Evolutionary conservation across 2,329 filamentous ascomycete genomes (phyloP).

Genomic region (Arthroderma uncinatum): DNA sequence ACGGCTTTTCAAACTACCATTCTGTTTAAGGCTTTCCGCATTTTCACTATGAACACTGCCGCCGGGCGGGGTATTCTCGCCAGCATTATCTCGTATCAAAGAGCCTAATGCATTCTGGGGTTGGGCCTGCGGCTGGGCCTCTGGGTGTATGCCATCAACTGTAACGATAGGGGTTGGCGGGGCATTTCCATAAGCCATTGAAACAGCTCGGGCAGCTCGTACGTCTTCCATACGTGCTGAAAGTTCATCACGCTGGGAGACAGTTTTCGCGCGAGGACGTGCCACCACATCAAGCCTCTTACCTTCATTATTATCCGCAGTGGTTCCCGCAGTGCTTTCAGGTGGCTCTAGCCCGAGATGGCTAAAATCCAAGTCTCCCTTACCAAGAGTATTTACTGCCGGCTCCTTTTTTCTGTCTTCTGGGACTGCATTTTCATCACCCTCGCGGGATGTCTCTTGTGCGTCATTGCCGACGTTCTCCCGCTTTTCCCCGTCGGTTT

Average conservation of each 20-base stretch:
- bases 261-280: constrained; percentile 28
- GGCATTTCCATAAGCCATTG: constrained; percentile 45
- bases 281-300: constrained; percentile 25
- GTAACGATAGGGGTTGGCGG: constrained; percentile 24
- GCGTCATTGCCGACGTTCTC: constrained; percentile 20
- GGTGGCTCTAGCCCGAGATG: constrained; percentile 61
- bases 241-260: constrained; percentile 39
- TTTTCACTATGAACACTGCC: constrained; percentile 55
- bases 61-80: constrained; percentile 55
- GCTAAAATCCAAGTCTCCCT: constrained; percentile 77
- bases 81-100: constrained; percentile 27
- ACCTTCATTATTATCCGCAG: constrained; percentile 29
- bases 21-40: constrained; percentile 46
- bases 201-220: constrained; percentile 49
- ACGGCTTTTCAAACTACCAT: constrained; percentile 56
- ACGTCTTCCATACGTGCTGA: constrained; percentile 48
- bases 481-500: constrained; percentile 24
- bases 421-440: constrained; percentile 23
- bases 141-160: constrained; percentile 26
- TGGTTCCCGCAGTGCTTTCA: constrained; percentile 27
- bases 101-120: constrained; percentile 18
- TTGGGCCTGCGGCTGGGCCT: too few species aligned
- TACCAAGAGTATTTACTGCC: constrained; percentile 78
- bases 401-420: constrained; percentile 48
- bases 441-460: constrained; percentile 26